phyloP scores from a whole-genome alignment of 176 grass and related monocot genomes.

The Pharus latifolius region DNA sequence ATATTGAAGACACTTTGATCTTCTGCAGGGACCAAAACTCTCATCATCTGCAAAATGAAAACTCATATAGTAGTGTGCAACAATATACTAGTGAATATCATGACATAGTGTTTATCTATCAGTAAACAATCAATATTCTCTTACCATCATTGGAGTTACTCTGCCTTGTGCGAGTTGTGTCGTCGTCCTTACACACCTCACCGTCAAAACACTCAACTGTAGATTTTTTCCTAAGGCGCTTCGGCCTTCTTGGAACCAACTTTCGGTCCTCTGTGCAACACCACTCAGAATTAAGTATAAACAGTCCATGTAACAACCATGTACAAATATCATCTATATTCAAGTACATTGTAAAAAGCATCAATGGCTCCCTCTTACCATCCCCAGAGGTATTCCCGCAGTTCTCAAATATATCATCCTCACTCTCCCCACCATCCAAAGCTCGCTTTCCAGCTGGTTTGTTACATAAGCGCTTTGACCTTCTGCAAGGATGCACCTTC shows the following conservation, averaged over 20 bases:
- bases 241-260: conserved; percentile 8
- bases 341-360: neutral
- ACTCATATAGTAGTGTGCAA: neutral
- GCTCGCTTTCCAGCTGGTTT: neutral
- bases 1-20: conserved; percentile 18
- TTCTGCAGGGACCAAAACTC: neutral
- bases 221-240: neutral
- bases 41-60: conserved; percentile 16
- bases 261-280: neutral
- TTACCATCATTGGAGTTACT: conserved; percentile 19
- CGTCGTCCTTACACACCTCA: neutral
- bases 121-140: neutral
- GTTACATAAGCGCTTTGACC: neutral
- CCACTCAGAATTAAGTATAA: neutral
- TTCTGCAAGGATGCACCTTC: neutral
- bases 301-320: neutral
- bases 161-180: neutral
- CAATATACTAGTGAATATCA: neutral
- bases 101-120: neutral
- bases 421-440: neutral
- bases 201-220: neutral
- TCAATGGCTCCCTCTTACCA: neutral
- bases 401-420: conserved; percentile 1
- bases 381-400: neutral
- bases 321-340: neutral